phyloP scores from a whole-genome alignment of 805 yeast species.

The Candida fluviatilis region DNA sequence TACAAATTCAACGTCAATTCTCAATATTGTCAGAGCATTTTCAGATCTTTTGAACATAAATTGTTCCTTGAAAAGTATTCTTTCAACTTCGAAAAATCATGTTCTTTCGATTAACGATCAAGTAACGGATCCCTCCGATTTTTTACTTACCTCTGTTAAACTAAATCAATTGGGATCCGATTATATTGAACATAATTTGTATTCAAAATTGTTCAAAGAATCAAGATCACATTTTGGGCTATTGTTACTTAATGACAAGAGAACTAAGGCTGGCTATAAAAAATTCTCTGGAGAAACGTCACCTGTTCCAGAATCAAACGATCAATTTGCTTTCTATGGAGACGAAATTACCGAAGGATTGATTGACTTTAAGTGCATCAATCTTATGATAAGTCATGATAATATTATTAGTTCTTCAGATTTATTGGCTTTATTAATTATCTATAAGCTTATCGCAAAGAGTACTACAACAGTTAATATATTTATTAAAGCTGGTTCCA shows the following conservation, averaged over 20 bases:
- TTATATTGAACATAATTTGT: conserved; percentile 18
- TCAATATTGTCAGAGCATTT: conserved; percentile 31
- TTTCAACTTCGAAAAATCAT: conserved; percentile 28
- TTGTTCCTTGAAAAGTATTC: conserved; percentile 24
- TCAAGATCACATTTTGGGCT: conserved; percentile 30
- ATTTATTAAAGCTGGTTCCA: conserved; percentile 12
- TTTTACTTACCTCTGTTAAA: conserved; percentile 23
- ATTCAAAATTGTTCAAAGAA: conserved; percentile 21
- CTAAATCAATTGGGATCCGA: conserved; percentile 12
- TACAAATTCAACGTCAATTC: conserved; percentile 27
- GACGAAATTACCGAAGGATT: conserved; percentile 10
- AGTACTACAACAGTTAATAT: conserved; percentile 15
- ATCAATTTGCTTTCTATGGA: neutral
- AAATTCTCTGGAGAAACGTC: neutral
- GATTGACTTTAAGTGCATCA: conserved; percentile 15
- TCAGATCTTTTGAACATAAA: conserved; percentile 27
- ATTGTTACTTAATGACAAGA: conserved; percentile 19
- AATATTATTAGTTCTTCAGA: conserved; percentile 32
- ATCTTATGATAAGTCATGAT: conserved; percentile 27
- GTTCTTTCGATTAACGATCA: conserved; percentile 29
- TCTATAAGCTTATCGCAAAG: conserved; percentile 16
- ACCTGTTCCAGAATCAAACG: neutral
- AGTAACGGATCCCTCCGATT: conserved; percentile 20
- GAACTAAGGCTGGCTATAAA: neutral
- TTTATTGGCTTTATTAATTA: conserved; percentile 26